Conservation (phyloP, 805 yeast species). For the Saturnispora dispora region DNA sequence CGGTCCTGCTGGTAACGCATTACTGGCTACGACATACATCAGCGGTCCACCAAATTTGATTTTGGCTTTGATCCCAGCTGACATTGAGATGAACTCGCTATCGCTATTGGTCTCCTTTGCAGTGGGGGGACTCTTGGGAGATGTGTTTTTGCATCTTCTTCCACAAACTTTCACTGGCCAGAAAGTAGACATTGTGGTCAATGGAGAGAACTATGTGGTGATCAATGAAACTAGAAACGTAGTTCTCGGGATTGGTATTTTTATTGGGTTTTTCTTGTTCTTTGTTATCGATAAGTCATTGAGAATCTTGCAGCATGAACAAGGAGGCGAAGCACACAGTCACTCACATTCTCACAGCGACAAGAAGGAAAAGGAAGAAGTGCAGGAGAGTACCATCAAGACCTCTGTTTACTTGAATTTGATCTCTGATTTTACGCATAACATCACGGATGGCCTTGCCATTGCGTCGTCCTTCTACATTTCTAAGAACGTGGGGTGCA, state of each 20-base stretch:
- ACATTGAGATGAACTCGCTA: constrained; percentile 41
- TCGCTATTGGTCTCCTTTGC: constrained; percentile 60
- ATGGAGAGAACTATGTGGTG: constrained; percentile 24
- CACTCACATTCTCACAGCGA: constrained; percentile 37
- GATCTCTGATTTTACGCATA: constrained; percentile 64
- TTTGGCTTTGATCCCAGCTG: constrained; percentile 47
- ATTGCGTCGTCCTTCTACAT: constrained; percentile 62
- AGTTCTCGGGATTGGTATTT: constrained; percentile 44
- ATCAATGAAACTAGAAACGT: constrained; percentile 44
- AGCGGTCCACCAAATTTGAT: constrained; percentile 57
- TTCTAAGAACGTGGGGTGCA: constrained; percentile 50
- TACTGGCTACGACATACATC: constrained; percentile 54
- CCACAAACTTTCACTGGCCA: constrained; percentile 61
- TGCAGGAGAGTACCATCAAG: constrained; percentile 23
- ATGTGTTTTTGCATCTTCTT: constrained; percentile 59
- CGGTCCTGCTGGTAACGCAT: constrained; percentile 52
- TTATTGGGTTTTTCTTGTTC: constrained; percentile 52
- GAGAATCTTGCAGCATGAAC: constrained; percentile 38
- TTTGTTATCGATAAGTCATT: constrained; percentile 53
- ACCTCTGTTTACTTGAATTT: constrained; percentile 56
- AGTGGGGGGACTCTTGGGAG: constrained; percentile 68
- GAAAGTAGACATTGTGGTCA: constrained; percentile 29
- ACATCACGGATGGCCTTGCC: constrained; percentile 71
- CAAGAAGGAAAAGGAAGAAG: constrained; percentile 17
- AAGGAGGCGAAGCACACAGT: constrained; percentile 24